These are phyloP conservation scores for Aspergillus terreus DNA, from an alignment of 2,329 filamentous ascomycete species.

Conservation along the genomic window DNA sequence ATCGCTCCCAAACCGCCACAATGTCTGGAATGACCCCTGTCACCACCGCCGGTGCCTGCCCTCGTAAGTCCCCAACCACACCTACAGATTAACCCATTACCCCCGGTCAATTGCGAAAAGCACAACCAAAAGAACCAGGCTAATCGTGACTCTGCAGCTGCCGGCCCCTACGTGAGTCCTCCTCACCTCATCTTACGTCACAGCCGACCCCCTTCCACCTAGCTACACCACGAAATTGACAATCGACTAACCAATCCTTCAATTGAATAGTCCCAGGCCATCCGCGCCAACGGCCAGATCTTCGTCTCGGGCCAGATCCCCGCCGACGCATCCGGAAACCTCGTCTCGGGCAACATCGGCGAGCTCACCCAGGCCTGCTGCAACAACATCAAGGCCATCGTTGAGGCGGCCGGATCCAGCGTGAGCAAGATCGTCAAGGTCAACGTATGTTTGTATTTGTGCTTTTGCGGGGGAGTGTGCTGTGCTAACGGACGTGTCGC, in stretches of 20 bases:
- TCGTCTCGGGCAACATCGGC: constrained; percentile 62
- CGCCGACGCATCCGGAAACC: constrained; percentile 57
- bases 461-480: background rate
- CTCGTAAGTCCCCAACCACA: constrained; percentile 34
- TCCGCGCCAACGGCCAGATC: constrained; percentile 64
- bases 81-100: background rate
- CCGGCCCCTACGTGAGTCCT: constrained; percentile 42
- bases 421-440: constrained; percentile 84
- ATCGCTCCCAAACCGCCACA: constrained; percentile 17
- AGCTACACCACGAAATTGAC: background rate
- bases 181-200: background rate
- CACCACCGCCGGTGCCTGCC: constrained; percentile 42
- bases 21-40: constrained; percentile 40
- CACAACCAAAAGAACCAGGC: constrained; percentile 6
- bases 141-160: constrained; percentile 22
- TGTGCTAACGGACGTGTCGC: background rate
- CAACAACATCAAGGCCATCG: constrained; percentile 78
- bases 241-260: background rate
- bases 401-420: constrained; percentile 74
- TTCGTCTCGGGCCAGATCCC: constrained; percentile 77
- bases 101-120: background rate
- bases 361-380: constrained; percentile 69
- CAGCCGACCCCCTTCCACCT: background rate
- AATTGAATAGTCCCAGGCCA: constrained; percentile 51
- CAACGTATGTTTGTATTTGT: constrained; percentile 44